Evolutionary conservation across 345 rosid species (phyloP).

Genomic region (Erysimum cheiranthoides): DNA sequence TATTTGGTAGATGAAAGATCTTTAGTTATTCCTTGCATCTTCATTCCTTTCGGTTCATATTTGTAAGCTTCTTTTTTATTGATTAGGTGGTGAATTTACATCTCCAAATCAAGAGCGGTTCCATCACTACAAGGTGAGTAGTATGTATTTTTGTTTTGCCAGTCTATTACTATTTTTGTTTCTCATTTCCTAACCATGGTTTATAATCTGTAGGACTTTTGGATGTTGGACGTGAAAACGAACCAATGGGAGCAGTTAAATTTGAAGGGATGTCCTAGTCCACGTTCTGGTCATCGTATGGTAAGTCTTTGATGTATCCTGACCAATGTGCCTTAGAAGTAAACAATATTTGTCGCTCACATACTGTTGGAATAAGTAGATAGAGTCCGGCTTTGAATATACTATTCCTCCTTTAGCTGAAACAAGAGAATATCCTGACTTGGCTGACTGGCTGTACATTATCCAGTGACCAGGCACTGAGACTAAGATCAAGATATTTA

Average conservation of each 20-base stretch:
- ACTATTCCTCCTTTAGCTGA: slow-evolving; percentile 2
- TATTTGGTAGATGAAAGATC: slow-evolving; percentile 63
- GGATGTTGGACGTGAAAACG: slow-evolving; percentile 92
- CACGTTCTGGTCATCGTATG: slow-evolving; percentile 99
- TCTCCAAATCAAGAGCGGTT: slow-evolving; percentile 97
- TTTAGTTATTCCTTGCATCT: background rate
- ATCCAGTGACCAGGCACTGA: background rate
- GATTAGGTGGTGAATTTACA: slow-evolving; percentile 92
- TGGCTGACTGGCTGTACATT: background rate
- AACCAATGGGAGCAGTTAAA: slow-evolving; percentile 96
- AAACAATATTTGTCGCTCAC: background rate
- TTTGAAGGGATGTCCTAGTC: slow-evolving; percentile 87
- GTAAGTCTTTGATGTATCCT: slow-evolving; percentile 49
- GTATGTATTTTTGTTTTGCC: background rate
- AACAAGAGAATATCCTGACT: background rate
- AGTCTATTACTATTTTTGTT: background rate
- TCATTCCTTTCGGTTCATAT: background rate
- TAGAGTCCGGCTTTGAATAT: background rate
- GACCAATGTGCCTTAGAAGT: background rate
- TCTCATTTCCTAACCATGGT: slow-evolving; percentile 12
- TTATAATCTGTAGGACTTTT: slow-evolving; percentile 67
- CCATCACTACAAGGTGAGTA: slow-evolving; percentile 90
- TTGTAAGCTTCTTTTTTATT: slow-evolving; percentile 15
- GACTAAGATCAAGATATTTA: background rate
- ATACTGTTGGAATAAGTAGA: background rate